Base-by-base conservation (phyloP, 1,139 yeast species). In the Yamadazyma buinensis region DNA sequence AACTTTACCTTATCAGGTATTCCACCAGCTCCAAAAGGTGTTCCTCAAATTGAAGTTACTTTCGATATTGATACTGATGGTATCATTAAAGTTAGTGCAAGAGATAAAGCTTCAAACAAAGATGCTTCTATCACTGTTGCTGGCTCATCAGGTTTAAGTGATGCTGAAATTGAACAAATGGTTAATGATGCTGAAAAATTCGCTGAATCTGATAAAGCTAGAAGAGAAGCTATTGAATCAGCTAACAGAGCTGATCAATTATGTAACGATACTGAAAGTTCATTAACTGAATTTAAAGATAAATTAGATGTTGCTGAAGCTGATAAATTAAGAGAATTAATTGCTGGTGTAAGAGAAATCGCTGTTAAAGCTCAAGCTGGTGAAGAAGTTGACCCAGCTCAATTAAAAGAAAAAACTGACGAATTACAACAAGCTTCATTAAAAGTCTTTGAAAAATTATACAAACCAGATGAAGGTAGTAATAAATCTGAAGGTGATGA, bases 11-110 rank as follows among this genome's bases (percentile, higher is more conserved):
- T 90, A 57, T 75, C 92, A 51, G 97, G 97, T 65, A 90, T 90
- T 49, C 95, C 97, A 70, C 96, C 97, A 54, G 97, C 97, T 56
- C 96, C 97, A 72, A 90, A 88, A 81, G 98, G 98, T 76, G 97
- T 90, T 52, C 97, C 98, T 55, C 97, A 90, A 75, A 92, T 90
- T 55, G 97, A 92, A 75, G 98, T 90, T 58, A 80, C 96, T 47
- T 90, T 90, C 63, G 98, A 90, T 68, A 85, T 90, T 60, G 98
- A 90, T 66, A 95, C 98, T 46, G 97, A 90, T 70, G 97, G 98
- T 67, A 92, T 92, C 67, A 88, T 92, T 75, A 92, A 92, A 77
- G 98, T 92, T 50, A 84, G 95, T 64, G 98, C 97, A 48, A 85
- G 90, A 70, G 98, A 92, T 72, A 90, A 90, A 80, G 96, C 97